Conservation (phyloP, 257 asterid species). For the Penstemon davidsonii region DNA sequence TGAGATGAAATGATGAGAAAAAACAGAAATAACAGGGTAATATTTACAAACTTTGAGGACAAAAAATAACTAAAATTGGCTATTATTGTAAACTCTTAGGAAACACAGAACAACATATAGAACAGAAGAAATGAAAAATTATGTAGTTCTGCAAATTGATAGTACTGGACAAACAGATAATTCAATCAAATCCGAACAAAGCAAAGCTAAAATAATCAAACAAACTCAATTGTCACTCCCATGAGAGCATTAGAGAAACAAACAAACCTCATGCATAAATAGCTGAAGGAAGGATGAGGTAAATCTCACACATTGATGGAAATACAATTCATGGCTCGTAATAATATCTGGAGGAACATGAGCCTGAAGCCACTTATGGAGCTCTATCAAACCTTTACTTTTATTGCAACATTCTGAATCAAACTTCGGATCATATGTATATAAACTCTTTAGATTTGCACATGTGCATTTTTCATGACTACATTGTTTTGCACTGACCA, state of each 20-base stretch:
- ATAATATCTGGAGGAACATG: conserved; percentile 50
- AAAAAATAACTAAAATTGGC: neutral
- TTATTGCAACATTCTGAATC: conserved; percentile 33
- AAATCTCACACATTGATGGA: conserved; percentile 49
- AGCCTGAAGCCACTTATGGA: conserved; percentile 67
- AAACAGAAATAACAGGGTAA: neutral
- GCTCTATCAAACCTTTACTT: conserved; percentile 49
- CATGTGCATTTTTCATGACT: conserved; percentile 28
- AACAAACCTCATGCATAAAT: conserved; percentile 82
- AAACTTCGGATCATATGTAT: conserved; percentile 32
- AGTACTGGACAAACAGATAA: neutral
- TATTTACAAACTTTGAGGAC: neutral
- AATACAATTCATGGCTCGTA: conserved; percentile 40
- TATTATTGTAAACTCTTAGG: neutral
- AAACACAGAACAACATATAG: neutral
- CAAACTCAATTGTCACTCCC: neutral
- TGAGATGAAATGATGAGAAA: conserved; percentile 15
- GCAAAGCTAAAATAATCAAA: conserved; percentile 1
- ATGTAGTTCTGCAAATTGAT: neutral
- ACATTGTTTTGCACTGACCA: conserved; percentile 35
- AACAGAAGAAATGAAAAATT: neutral
- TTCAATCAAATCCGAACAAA: conserved; percentile 14
- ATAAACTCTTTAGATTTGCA: conserved; percentile 30
- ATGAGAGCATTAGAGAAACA: conserved; percentile 23
- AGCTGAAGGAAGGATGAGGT: conserved; percentile 70